Conservation (phyloP, 768 basidiomycete genomes). For the Serpula lacrymans region DNA sequence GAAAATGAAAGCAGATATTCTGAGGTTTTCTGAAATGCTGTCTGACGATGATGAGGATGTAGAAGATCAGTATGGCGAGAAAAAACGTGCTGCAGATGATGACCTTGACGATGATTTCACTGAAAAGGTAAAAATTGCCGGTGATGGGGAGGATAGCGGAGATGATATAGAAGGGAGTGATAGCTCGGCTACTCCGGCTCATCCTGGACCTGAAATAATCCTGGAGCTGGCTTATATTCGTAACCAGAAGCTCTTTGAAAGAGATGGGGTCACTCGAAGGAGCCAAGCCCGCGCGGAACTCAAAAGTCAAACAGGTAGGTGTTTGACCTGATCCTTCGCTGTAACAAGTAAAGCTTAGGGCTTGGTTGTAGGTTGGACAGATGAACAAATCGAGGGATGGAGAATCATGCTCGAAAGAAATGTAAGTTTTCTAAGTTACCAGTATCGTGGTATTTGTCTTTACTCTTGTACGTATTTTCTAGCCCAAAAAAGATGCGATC, state of each 20-base stretch:
- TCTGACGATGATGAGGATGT: slow-evolving; percentile 66
- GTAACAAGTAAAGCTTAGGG: not conserved
- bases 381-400: slow-evolving; percentile 94
- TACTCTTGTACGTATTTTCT: slow-evolving; percentile 3
- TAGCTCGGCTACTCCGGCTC: slow-evolving; percentile 12
- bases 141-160: slow-evolving; percentile 55
- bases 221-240: slow-evolving; percentile 76
- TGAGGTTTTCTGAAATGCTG: slow-evolving; percentile 69
- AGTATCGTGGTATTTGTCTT: slow-evolving; percentile 1
- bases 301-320: slow-evolving; percentile 61
- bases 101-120: slow-evolving; percentile 44
- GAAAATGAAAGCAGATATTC: slow-evolving; percentile 79
- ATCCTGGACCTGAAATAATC: slow-evolving; percentile 50
- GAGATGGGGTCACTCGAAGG: slow-evolving; percentile 69
- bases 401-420: slow-evolving; percentile 84
- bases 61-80: slow-evolving; percentile 28
- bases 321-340: not conserved
- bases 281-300: slow-evolving; percentile 66
- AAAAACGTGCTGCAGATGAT: slow-evolving; percentile 45
- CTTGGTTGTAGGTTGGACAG: slow-evolving; percentile 53
- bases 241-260: slow-evolving; percentile 72
- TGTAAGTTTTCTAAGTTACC: slow-evolving; percentile 42
- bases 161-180: slow-evolving; percentile 34
- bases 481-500: slow-evolving; percentile 76
- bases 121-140: slow-evolving; percentile 43